These are phyloP conservation scores for Claviceps quebecensis DNA, from an alignment of 2,329 filamentous ascomycete species.

Conservation along the genomic window DNA sequence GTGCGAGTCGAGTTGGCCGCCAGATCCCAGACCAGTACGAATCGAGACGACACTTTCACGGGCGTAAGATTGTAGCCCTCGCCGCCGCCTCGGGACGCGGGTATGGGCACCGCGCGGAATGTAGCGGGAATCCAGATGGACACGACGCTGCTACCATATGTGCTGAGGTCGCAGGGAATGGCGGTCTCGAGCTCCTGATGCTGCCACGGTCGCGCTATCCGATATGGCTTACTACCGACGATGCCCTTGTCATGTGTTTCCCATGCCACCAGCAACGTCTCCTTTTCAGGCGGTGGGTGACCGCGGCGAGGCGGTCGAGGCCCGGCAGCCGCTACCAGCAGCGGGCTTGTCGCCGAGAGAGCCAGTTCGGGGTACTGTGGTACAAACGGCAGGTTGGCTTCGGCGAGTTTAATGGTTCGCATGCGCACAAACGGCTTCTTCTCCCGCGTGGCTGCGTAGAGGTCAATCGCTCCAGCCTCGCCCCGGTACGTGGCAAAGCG, in stretches of 20 bases:
- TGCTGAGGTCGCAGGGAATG: slow-evolving; percentile 21
- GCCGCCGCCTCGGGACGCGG: slow-evolving; percentile 12
- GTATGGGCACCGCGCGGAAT: slow-evolving; percentile 19
- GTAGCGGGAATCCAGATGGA: slow-evolving; percentile 28
- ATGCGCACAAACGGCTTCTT: slow-evolving; percentile 25
- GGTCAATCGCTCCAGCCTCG: slow-evolving; percentile 18
- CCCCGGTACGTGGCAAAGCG: slow-evolving; percentile 23
- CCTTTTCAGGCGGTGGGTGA: slow-evolving; percentile 22
- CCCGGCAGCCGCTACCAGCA: slow-evolving; percentile 24
- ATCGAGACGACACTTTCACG: slow-evolving; percentile 17
- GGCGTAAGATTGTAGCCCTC: slow-evolving; percentile 21
- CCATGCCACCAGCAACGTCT: slow-evolving; percentile 26
- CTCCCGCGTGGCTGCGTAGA: slow-evolving; percentile 17
- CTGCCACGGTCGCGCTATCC: slow-evolving; percentile 22
- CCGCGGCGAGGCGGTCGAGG: slow-evolving; percentile 24
- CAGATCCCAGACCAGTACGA: slow-evolving; percentile 28
- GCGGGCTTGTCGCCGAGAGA: slow-evolving; percentile 23
- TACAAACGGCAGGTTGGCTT: slow-evolving; percentile 21
- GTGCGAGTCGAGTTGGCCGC: slow-evolving; percentile 21
- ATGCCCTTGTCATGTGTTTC: slow-evolving; percentile 17
- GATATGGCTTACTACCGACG: slow-evolving; percentile 19
- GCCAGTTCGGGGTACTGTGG: slow-evolving; percentile 27
- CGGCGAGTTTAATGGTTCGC: slow-evolving; percentile 21
- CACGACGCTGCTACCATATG: slow-evolving; percentile 24
- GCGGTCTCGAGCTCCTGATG: slow-evolving; percentile 26